Base-by-base conservation (phyloP, 495 filamentous ascomycete species). In the Xylaria intraflava region DNA sequence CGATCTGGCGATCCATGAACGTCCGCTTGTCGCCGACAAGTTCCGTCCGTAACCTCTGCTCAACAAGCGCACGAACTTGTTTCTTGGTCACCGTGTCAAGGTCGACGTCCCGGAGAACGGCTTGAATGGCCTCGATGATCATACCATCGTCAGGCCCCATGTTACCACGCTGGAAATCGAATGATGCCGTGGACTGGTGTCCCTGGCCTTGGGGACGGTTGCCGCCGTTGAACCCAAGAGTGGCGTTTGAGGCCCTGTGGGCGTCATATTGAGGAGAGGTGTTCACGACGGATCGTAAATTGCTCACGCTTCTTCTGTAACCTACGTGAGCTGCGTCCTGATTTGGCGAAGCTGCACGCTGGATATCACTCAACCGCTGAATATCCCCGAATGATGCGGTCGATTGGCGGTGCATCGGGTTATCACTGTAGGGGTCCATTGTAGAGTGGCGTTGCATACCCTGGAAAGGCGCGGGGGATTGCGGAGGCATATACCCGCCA, bases 81-180 rank as follows among this genome's bases (percentile, higher is more conserved):
- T 97, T 98, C 83, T 98, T 98, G 16, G 93, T 98, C 29, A 98
- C 89, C 14, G 78, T 91, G 67, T 98, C 93, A 19, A 98, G 72
- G 71, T 98, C 90, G 2, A 96, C 90, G 63, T 95, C 92, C n/a
- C 79, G 72, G 55, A 98, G 73, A 63, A 89, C 90, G 45, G 73
- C 69, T 59, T 88, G 86, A 55, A 97, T 89, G 10, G 87, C 86
- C 48, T 95, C 88, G 38, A 87, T 74, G 51, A 98, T 96, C 53
- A 70, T 72, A 47, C 87, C 83, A 60, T 84, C 81, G 50, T 89
- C 86, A 3, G 88, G 87, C 0, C 89, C 89, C 8, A 69, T 64
- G 49, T 78, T 71, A 33, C 72, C 73, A 49, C 78, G 78, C 59
- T 87, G 83, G 77, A 95, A 92, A 65, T 95, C 89, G 59, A 86